Evolutionary conservation across 2,329 filamentous ascomycete genomes (phyloP).

Genomic region (Aspergillus glaucus): DNA sequence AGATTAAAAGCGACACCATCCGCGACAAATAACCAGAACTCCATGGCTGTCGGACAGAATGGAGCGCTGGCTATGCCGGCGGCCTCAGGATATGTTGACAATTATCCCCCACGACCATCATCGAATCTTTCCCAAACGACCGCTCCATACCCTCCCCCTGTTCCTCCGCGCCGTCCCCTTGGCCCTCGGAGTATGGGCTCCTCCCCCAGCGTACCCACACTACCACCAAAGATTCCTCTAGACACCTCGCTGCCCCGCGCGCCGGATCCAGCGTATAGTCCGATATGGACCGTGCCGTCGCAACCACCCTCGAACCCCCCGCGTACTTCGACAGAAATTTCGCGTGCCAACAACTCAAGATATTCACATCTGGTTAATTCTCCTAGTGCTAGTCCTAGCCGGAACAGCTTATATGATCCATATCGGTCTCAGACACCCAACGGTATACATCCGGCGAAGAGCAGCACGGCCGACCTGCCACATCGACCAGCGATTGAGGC

Average conservation of each 20-base stretch:
- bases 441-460: constrained; percentile 32
- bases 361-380: constrained; percentile 30
- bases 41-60: constrained; percentile 8
- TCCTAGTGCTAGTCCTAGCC: constrained; percentile 29
- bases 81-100: constrained; percentile 10
- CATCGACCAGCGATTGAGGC: constrained; percentile 60
- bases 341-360: constrained; percentile 31
- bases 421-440: constrained; percentile 42
- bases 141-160: constrained; percentile 11
- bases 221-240: constrained; percentile 40
- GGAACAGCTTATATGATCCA: constrained; percentile 31
- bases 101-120: constrained; percentile 18
- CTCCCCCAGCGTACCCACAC: constrained; percentile 25
- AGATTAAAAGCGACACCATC: constrained; percentile 26
- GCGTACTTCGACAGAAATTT: constrained; percentile 36
- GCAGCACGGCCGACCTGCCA: constrained; percentile 44
- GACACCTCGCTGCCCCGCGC: constrained; percentile 40
- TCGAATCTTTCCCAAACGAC: constrained; percentile 16
- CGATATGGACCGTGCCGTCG: constrained; percentile 36
- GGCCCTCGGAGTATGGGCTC: constrained; percentile 41
- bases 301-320: constrained; percentile 34
- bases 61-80: constrained; percentile 6
- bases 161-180: constrained; percentile 26
- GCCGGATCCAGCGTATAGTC: constrained; percentile 45
- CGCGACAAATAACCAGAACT: constrained; percentile 6